phyloP scores from a whole-genome alignment of 2,329 filamentous ascomycete species.

The Phaeosphaeriaceae sp. region DNA sequence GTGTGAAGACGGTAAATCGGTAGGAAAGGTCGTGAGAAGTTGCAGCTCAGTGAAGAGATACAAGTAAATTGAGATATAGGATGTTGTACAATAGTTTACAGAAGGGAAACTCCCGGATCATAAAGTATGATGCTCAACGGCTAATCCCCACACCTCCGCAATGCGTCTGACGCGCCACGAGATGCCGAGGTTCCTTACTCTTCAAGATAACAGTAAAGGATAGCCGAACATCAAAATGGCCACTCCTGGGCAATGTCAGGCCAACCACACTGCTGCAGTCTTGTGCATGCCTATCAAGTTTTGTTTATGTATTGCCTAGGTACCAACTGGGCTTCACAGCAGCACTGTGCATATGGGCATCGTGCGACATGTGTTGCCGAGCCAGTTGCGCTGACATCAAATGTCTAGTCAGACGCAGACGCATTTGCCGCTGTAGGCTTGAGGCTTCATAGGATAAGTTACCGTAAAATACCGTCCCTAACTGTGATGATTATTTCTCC shows the following conservation, averaged over 20 bases:
- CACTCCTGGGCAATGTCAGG: background rate
- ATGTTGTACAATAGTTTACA: background rate
- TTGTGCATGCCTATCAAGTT: background rate
- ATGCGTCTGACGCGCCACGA: constrained; percentile 17
- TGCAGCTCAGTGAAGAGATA: constrained; percentile 6
- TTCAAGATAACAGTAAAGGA: constrained; percentile 23
- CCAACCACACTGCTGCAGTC: background rate
- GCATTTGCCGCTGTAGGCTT: too few species aligned
- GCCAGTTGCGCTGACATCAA: constrained; percentile 4
- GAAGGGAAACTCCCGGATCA: constrained; percentile 12
- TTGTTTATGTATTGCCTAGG: background rate
- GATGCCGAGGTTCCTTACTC: constrained; percentile 33
- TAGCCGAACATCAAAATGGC: constrained; percentile 19
- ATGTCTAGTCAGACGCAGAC: constrained; percentile 5
- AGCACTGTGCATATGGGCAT: background rate
- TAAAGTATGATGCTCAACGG: constrained; percentile 18
- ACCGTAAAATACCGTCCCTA: too few species aligned
- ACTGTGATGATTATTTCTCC: too few species aligned
- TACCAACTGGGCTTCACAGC: background rate
- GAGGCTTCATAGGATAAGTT: too few species aligned
- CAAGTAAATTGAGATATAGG: background rate
- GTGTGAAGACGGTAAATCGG: background rate
- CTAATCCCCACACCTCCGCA: constrained; percentile 27
- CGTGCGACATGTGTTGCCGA: background rate
- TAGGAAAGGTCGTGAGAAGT: too few species aligned